Evolutionary conservation across 2,329 filamentous ascomycete species (phyloP).

Genomic region (Balansia obtecta): DNA sequence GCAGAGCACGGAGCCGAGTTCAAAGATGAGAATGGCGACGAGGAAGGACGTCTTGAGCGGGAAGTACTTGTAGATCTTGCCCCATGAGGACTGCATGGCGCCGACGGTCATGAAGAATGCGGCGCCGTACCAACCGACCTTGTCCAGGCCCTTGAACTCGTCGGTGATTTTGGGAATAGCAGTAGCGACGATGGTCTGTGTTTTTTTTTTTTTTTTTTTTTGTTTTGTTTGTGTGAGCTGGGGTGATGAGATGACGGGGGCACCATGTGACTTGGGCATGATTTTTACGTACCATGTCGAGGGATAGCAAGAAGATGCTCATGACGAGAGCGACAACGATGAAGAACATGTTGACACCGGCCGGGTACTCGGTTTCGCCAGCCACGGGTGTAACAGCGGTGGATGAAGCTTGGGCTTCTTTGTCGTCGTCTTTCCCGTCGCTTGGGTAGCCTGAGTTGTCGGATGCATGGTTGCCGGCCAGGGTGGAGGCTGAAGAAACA

Average conservation of each 20-base stretch:
- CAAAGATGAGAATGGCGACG: constrained; percentile 35
- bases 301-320: constrained; percentile 11
- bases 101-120: constrained; percentile 39
- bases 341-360: constrained; percentile 25
- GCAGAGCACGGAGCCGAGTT: constrained; percentile 41
- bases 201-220: too few species aligned
- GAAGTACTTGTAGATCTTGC: constrained; percentile 40
- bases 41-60: constrained; percentile 38
- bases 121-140: constrained; percentile 48
- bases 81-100: constrained; percentile 32
- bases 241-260: too few species aligned
- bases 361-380: constrained; percentile 25
- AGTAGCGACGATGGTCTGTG: constrained; percentile 44
- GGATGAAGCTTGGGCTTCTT: neutral
- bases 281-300: constrained; percentile 20
- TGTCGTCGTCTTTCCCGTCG: constrained; percentile 7
- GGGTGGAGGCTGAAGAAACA: constrained; percentile 17
- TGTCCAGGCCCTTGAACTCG: constrained; percentile 36
- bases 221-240: too few species aligned
- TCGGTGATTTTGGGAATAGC: constrained; percentile 44
- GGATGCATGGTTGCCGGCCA: constrained; percentile 16
- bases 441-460: constrained; percentile 15
- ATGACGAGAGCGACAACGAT: constrained; percentile 35
- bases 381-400: constrained; percentile 7
- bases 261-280: neutral